Evolutionary conservation across 129 eudicot species (phyloP).

Genomic region (Smallanthus sonchifolius): DNA sequence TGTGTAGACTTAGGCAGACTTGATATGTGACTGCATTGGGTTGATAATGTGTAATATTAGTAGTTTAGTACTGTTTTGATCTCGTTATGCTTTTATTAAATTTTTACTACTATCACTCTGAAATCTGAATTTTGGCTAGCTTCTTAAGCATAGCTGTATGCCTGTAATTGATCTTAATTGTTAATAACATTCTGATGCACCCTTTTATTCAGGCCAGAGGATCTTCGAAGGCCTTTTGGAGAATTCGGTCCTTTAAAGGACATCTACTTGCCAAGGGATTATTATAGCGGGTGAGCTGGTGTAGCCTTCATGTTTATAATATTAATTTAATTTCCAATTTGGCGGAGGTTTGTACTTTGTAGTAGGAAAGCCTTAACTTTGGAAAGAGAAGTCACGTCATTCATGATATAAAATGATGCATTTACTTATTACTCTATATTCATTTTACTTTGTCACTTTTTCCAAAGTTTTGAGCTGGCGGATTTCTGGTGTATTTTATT

Average conservation of each 20-base stretch:
- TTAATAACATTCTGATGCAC: not conserved
- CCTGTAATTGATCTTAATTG: not conserved
- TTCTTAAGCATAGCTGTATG: too few relatives aligned
- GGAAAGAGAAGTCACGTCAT: not conserved
- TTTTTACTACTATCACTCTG: not conserved
- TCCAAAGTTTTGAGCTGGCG: not conserved
- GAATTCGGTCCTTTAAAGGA: constrained; percentile 80
- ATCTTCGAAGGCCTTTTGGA: constrained; percentile 76
- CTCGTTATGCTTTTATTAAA: not conserved
- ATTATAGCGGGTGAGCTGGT: constrained; percentile 79
- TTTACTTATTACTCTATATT: not conserved
- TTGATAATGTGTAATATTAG: not conserved
- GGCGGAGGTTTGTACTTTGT: not conserved
- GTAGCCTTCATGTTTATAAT: not conserved
- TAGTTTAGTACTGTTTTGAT: not conserved
- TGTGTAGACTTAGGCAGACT: not conserved
- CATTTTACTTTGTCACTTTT: not conserved
- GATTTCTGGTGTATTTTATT: not conserved
- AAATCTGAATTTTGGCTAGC: not conserved
- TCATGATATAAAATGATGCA: not conserved
- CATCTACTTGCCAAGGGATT: constrained; percentile 81
- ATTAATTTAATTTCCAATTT: not conserved
- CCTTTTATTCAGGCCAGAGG: constrained; percentile 62
- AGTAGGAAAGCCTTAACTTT: not conserved
- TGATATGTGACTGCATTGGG: not conserved